phyloP scores from a whole-genome alignment of 2,329 filamentous ascomycete genomes.

The Neofusicoccum laricinum region DNA sequence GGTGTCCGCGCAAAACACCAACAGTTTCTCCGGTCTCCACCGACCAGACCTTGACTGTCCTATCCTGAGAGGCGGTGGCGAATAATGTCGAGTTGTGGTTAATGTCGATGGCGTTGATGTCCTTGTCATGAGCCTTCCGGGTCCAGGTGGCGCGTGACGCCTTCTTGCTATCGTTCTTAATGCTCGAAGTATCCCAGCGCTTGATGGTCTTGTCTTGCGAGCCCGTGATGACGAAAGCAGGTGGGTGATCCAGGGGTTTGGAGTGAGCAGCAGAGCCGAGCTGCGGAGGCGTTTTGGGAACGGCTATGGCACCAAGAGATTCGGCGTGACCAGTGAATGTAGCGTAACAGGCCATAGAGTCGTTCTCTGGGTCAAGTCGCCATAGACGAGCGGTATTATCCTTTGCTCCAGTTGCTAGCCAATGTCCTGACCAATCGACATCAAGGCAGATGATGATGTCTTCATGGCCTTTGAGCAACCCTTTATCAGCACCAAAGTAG shows the following conservation, averaged over 20 bases:
- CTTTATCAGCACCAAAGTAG: conserved; percentile 89
- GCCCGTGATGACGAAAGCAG: conserved; percentile 81
- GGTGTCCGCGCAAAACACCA: conserved; percentile 88
- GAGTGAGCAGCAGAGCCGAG: conserved; percentile 67
- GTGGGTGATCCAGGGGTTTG: conserved; percentile 75
- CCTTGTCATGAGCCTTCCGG: conserved; percentile 95
- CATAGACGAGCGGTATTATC: conserved; percentile 93
- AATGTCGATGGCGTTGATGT: conserved; percentile 92
- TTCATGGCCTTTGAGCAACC: conserved; percentile 81
- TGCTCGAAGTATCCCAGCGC: conserved; percentile 66
- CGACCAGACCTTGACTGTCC: conserved; percentile 96
- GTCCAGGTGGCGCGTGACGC: conserved; percentile 73
- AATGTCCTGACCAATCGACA: conserved; percentile 94
- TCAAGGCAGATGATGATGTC: conserved; percentile 96
- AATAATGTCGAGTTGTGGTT: conserved; percentile 75
- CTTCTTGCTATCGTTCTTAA: conserved; percentile 45
- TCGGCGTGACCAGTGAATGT: conserved; percentile 90
- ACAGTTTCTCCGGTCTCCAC: conserved; percentile 84
- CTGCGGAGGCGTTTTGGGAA: conserved; percentile 68
- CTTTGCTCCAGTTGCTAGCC: conserved; percentile 94
- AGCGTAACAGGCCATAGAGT: conserved; percentile 75
- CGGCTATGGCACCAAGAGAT: conserved; percentile 82
- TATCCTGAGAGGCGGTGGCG: conserved; percentile 93
- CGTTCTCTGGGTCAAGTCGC: conserved; percentile 73
- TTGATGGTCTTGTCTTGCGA: conserved; percentile 96